phyloP scores from a whole-genome alignment of 2,329 filamentous ascomycete species.

The Tolypocladium nubicola region DNA sequence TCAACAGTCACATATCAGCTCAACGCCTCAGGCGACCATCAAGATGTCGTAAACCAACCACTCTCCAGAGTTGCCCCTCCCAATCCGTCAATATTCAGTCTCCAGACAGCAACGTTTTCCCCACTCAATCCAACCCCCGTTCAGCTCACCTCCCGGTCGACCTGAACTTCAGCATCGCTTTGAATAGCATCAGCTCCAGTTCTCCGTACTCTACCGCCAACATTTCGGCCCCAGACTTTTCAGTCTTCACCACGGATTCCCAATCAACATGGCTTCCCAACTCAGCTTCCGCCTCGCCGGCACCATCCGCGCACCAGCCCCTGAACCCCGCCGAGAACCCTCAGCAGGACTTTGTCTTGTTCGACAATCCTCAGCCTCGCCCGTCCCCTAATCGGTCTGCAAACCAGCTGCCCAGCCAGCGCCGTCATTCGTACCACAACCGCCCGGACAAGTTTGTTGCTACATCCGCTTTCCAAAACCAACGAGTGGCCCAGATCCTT shows the following conservation, averaged over 20 bases:
- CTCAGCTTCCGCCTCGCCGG: constrained; percentile 53
- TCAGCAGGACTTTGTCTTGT: constrained; percentile 72
- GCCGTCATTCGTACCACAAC: constrained; percentile 35
- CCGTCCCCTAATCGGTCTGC: constrained; percentile 25
- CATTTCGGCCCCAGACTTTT: constrained; percentile 54
- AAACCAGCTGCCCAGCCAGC: constrained; percentile 28
- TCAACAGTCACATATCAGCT: constrained; percentile 13
- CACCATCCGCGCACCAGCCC: constrained; percentile 47
- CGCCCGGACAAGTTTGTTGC: constrained; percentile 30
- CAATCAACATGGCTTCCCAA: constrained; percentile 73
- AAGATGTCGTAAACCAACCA: constrained; percentile 50
- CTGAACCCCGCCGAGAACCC: constrained; percentile 37
- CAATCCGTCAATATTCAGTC: constrained; percentile 44
- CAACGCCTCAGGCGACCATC: constrained; percentile 28
- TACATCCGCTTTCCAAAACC: constrained; percentile 36
- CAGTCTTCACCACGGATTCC: constrained; percentile 78
- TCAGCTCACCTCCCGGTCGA: constrained; percentile 49
- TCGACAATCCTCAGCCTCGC: constrained; percentile 41
- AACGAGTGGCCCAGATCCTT: constrained; percentile 48
- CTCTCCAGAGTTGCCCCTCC: constrained; percentile 24
- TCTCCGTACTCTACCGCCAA: constrained; percentile 41
- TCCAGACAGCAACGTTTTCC: constrained; percentile 27
- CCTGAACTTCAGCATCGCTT: constrained; percentile 58
- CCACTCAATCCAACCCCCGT: constrained; percentile 34
- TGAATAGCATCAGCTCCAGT: constrained; percentile 46